Conservation (phyloP, 306 rosid genomes). For the Clitoria ternatea region DNA sequence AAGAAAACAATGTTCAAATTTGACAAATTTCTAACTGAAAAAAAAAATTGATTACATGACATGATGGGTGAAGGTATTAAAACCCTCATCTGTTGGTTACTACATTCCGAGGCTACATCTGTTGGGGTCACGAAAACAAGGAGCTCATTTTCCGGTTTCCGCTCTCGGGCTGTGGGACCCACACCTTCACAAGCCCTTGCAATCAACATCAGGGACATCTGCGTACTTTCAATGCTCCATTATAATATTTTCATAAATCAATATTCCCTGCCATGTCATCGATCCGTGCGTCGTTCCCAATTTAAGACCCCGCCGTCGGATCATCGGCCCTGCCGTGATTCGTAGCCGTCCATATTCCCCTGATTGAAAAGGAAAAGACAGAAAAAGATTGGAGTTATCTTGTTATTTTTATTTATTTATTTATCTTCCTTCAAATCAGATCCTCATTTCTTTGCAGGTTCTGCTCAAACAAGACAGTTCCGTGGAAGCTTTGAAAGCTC, state of each 20-base stretch:
- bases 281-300: neutral
- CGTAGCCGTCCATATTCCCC: constrained; percentile 10
- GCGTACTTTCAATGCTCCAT: neutral
- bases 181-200: neutral
- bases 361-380: neutral
- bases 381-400: neutral
- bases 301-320: constrained; percentile 9
- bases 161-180: neutral
- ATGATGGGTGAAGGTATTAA: too few species aligned
- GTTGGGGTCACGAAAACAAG: neutral
- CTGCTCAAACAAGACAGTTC: constrained; percentile 35
- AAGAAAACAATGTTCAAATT: too few species aligned
- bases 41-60: too few species aligned
- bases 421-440: constrained; percentile 31
- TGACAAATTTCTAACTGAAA: too few species aligned
- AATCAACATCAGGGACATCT: neutral
- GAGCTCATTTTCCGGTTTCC: neutral
- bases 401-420: neutral
- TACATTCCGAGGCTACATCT: neutral
- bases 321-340: neutral
- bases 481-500: constrained; percentile 21
- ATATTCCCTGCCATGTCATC: constrained; percentile 25
- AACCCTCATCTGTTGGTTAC: too few species aligned
- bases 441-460: constrained; percentile 38
- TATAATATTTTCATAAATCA: neutral